phyloP scores from a whole-genome alignment of 2,329 filamentous ascomycete species.

The Neospermospora avenae region DNA sequence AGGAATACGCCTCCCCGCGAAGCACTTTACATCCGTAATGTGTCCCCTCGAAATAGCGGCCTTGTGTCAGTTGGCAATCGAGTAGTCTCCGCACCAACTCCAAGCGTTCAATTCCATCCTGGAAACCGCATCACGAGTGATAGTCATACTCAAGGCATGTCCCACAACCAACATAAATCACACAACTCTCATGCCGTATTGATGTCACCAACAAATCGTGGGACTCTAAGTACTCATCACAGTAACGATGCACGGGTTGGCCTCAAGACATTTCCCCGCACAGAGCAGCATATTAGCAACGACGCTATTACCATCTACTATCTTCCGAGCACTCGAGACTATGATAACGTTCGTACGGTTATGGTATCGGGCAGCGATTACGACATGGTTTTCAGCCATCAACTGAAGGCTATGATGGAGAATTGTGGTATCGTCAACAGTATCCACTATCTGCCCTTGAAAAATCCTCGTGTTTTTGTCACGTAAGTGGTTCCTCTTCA shows the following conservation, averaged over 20 bases:
- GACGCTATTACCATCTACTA: not conserved
- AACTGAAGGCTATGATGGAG: slow-evolving; percentile 23
- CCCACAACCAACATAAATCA: not conserved
- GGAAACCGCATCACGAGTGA: not conserved
- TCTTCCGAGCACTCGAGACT: not conserved
- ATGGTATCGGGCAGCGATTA: slow-evolving; percentile 12
- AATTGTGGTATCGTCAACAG: slow-evolving; percentile 24
- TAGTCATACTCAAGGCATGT: not conserved
- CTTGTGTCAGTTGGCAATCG: not conserved
- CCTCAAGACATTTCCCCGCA: not conserved
- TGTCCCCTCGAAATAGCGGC: not conserved
- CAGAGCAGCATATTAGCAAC: not conserved
- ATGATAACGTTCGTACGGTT: not conserved
- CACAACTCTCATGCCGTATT: not conserved
- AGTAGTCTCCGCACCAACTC: not conserved
- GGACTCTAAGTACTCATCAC: too few species aligned
- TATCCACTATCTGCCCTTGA: slow-evolving; percentile 19
- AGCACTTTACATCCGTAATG: not conserved
- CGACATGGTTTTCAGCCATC: slow-evolving; percentile 15
- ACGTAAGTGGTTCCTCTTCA: slow-evolving; percentile 19
- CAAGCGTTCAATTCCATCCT: not conserved
- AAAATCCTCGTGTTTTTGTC: slow-evolving; percentile 19
- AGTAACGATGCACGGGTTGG: slow-evolving; percentile 1
- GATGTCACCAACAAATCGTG: not conserved
- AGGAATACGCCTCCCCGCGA: not conserved